Percentiles rank a stretch among this genome's conserved stretches.
Evolutionary conservation across 2,329 filamentous ascomycete genomes (phyloP).

Genomic region (Clarireedia monteithiana): DNA sequence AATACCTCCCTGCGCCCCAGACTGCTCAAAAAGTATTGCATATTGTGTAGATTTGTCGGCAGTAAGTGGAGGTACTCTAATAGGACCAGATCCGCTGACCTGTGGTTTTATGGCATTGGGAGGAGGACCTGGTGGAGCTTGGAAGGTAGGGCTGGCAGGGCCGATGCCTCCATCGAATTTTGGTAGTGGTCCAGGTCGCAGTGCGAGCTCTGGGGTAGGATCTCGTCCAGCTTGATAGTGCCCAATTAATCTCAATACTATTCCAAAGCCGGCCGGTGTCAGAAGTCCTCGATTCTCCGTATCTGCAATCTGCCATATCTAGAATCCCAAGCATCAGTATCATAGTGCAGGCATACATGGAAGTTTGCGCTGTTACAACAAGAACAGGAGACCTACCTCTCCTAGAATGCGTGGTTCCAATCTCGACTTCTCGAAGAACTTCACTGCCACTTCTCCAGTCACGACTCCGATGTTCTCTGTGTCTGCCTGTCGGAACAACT

Average conservation of each 20-base stretch:
- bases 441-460: slow-evolving; percentile 90
- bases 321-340: neutral
- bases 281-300: slow-evolving; percentile 91
- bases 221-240: slow-evolving; percentile 86
- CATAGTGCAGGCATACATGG: too few species aligned
- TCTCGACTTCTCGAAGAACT: slow-evolving; percentile 95
- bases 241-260: slow-evolving; percentile 88
- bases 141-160: slow-evolving; percentile 36
- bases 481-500: slow-evolving; percentile 89
- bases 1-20: slow-evolving; percentile 66
- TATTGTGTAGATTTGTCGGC: slow-evolving; percentile 89
- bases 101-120: slow-evolving; percentile 43
- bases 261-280: slow-evolving; percentile 85
- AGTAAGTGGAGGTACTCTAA: slow-evolving; percentile 81
- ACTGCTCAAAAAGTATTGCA: slow-evolving; percentile 81
- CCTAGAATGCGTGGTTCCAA: slow-evolving; percentile 79
- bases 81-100: slow-evolving; percentile 54
- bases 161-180: slow-evolving; percentile 71
- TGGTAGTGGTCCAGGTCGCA: slow-evolving; percentile 81
- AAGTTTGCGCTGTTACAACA: neutral
- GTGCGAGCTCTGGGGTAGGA: slow-evolving; percentile 72
- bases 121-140: slow-evolving; percentile 39
- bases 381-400: slow-evolving; percentile 47
- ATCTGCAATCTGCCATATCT: slow-evolving; percentile 99
- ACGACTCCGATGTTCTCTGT: slow-evolving; percentile 87